Conservation (phyloP, 2,329 filamentous ascomycete species). For the Arthrobotrys sphaeroides region DNA sequence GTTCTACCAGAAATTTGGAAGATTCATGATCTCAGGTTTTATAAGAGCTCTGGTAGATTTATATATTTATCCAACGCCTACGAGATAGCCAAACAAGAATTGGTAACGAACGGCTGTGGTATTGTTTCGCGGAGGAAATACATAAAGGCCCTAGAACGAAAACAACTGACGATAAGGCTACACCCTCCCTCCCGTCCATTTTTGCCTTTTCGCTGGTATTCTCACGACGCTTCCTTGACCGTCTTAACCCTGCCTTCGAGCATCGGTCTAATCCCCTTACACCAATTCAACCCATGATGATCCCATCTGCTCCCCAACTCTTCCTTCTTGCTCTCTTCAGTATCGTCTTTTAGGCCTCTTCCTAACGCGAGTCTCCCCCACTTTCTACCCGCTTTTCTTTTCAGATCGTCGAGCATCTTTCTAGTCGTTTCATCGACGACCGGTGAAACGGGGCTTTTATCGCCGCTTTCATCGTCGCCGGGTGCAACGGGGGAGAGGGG, state of each 20-base stretch:
- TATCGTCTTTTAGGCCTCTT: slow-evolving; percentile 67
- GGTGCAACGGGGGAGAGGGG: slow-evolving; percentile 60
- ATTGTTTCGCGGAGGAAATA: background rate
- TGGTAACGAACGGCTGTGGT: background rate
- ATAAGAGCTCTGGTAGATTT: no score
- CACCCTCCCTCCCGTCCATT: background rate
- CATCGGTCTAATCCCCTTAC: slow-evolving; percentile 78
- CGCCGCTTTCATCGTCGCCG: slow-evolving; percentile 60
- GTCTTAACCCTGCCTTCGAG: slow-evolving; percentile 78
- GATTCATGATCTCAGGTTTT: no score
- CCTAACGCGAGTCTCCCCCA: slow-evolving; percentile 73
- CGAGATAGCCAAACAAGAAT: background rate
- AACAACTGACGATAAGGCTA: background rate
- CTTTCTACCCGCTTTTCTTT: slow-evolving; percentile 74
- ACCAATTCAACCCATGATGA: slow-evolving; percentile 74
- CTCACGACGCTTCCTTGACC: slow-evolving; percentile 57
- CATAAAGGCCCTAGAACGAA: background rate
- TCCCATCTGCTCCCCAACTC: slow-evolving; percentile 60
- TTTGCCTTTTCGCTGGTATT: background rate
- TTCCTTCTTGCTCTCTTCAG: slow-evolving; percentile 67
- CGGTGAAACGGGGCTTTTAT: slow-evolving; percentile 59
- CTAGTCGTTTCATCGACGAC: slow-evolving; percentile 56
- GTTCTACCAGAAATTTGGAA: no score
- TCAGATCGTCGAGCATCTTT: slow-evolving; percentile 70
- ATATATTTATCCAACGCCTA: no score